These are phyloP conservation scores for Diaporthe sp. DNA, from an alignment of 2,329 filamentous ascomycete genomes.

Conservation along the genomic window DNA sequence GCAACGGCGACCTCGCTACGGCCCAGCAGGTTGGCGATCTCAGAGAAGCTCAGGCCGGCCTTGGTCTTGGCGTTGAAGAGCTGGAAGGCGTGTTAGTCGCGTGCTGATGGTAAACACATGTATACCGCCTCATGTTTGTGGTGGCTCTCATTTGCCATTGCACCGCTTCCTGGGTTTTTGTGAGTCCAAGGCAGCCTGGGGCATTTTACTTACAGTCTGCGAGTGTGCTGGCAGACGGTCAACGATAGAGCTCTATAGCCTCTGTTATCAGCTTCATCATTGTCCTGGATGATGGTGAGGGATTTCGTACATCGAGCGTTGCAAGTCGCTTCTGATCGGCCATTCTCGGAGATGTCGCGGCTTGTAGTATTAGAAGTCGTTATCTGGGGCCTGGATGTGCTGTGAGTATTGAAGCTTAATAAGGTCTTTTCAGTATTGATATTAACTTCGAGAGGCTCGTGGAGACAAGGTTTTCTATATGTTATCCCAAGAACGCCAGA, in stretches of 20 bases:
- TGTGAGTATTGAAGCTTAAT: background rate
- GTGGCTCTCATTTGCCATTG: too few relatives aligned
- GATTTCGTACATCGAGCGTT: constrained; percentile 55
- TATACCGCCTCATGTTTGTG: background rate
- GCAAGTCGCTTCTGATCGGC: constrained; percentile 44
- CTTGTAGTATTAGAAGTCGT: background rate
- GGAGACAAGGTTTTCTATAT: background rate
- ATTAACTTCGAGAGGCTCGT: background rate
- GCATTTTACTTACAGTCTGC: constrained; percentile 57
- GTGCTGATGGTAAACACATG: background rate
- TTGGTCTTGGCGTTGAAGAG: constrained; percentile 86
- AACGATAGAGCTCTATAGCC: constrained; percentile 65
- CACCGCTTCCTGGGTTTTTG: background rate
- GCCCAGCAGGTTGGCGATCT: constrained; percentile 79
- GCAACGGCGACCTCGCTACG: constrained; percentile 88
- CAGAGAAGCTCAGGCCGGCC: constrained; percentile 83
- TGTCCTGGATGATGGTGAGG: background rate
- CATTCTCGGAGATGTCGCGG: constrained; percentile 41
- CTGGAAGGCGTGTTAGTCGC: constrained; percentile 6
- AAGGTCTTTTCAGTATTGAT: background rate
- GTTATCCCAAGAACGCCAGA: background rate
- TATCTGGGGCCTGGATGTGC: background rate
- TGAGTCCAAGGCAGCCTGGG: background rate
- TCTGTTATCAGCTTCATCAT: constrained; percentile 5
- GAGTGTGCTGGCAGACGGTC: constrained; percentile 80